phyloP scores from a whole-genome alignment of 208 protist genomes.

The Porcisia deanei region DNA sequence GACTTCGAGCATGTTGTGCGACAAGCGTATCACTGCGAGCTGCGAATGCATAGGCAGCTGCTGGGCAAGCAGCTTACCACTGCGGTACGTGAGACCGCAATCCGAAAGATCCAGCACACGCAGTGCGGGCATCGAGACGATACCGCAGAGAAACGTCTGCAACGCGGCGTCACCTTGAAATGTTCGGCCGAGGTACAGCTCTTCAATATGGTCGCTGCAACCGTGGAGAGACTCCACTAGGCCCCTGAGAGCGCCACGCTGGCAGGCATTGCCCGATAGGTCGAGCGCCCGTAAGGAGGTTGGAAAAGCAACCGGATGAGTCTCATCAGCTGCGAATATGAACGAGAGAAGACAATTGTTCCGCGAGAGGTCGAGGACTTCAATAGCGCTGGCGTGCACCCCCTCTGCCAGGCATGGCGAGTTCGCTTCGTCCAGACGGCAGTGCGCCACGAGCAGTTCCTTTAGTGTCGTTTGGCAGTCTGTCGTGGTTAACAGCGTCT shows the following conservation, averaged over 20 bases:
- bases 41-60: conserved; percentile 40
- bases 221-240: conserved; percentile 28
- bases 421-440: conserved; percentile 20
- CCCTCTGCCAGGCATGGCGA: conserved; percentile 16
- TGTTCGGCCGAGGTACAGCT: conserved; percentile 48
- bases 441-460: conserved; percentile 22
- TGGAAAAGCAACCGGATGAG: conserved; percentile 28
- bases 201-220: conserved; percentile 38
- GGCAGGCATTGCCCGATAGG: conserved; percentile 46
- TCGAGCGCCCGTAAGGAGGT: conserved; percentile 41
- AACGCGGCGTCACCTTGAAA: conserved; percentile 40
- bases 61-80: conserved; percentile 43
- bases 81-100: conserved; percentile 45
- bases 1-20: conserved; percentile 56
- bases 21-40: conserved; percentile 49
- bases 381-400: conserved; percentile 15
- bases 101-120: conserved; percentile 52
- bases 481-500: conserved; percentile 14
- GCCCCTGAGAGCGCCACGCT: conserved; percentile 31
- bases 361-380: conserved; percentile 36
- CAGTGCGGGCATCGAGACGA: conserved; percentile 33
- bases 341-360: conserved; percentile 55
- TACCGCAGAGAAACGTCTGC: conserved; percentile 18
- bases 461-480: conserved; percentile 13
- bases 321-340: conserved; percentile 17